Conservation (phyloP, 2,329 filamentous ascomycete species). For the Alternaria consortialis region DNA sequence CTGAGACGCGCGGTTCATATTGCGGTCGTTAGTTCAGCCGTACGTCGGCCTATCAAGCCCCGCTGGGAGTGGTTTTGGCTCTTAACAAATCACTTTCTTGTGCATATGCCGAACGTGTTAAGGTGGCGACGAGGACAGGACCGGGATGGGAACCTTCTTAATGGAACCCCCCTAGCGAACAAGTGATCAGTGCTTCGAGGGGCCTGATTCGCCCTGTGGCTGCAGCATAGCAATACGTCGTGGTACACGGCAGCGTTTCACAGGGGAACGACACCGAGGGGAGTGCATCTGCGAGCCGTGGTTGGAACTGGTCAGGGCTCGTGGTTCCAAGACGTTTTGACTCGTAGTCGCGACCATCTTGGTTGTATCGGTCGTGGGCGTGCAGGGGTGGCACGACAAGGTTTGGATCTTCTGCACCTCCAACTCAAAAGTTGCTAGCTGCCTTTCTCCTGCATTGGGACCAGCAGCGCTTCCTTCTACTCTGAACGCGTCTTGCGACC, state of each 20-base stretch:
- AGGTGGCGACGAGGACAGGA: background rate
- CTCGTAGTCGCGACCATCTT: constrained; percentile 13
- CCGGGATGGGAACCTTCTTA: background rate
- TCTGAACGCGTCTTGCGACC: constrained; percentile 10
- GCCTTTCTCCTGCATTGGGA: constrained; percentile 17
- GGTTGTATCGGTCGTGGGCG: constrained; percentile 4
- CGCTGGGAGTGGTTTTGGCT: background rate
- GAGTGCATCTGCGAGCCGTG: background rate
- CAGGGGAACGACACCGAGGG: constrained; percentile 2
- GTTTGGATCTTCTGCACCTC: constrained; percentile 20
- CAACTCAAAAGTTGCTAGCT: constrained; percentile 20
- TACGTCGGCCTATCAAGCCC: background rate
- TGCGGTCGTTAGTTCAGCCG: background rate
- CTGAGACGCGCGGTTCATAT: background rate
- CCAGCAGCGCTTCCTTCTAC: constrained; percentile 2
- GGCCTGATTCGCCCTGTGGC: constrained; percentile 8
- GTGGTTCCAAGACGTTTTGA: constrained; percentile 6
- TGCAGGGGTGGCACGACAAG: constrained; percentile 18
- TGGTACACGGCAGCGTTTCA: constrained; percentile 10
- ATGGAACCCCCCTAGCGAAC: constrained; percentile 11
- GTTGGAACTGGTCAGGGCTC: constrained; percentile 3
- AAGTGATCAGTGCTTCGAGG: constrained; percentile 14
- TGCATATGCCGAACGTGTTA: background rate
- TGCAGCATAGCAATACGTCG: constrained; percentile 8
- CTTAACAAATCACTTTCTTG: background rate